phyloP scores from a whole-genome alignment of 768 basidiomycete species.

The Podaxis sp. region DNA sequence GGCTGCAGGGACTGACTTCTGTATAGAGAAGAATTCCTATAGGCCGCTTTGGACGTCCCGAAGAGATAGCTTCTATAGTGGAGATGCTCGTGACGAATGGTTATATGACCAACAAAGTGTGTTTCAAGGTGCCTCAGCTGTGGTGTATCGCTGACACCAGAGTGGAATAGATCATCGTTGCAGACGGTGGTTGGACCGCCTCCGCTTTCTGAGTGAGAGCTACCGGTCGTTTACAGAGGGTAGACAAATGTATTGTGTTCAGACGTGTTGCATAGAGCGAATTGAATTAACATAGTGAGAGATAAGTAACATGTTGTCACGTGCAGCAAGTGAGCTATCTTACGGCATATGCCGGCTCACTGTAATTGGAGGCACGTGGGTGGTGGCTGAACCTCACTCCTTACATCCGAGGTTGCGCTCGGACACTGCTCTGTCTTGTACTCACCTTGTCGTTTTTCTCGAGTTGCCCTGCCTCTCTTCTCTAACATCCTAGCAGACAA shows the following conservation, averaged over 20 bases:
- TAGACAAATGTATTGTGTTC: background rate
- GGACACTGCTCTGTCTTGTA: conserved; percentile 25
- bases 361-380: conserved; percentile 27
- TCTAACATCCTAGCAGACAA: background rate
- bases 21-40: conserved; percentile 46
- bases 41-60: conserved; percentile 48
- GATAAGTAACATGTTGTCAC: conserved; percentile 7
- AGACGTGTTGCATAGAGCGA: background rate
- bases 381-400: conserved; percentile 35
- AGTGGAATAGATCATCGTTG: conserved; percentile 39
- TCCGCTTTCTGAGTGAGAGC: conserved; percentile 32
- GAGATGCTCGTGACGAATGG: conserved; percentile 48
- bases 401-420: conserved; percentile 29
- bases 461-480: conserved; percentile 13
- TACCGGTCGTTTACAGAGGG: background rate
- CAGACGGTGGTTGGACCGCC: conserved; percentile 45
- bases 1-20: background rate
- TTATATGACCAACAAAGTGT: conserved; percentile 60
- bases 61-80: conserved; percentile 52
- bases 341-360: conserved; percentile 27
- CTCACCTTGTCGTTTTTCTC: conserved; percentile 23
- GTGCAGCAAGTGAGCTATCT: conserved; percentile 19
- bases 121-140: conserved; percentile 1
- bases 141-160: background rate
- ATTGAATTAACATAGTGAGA: background rate